A percentile compares a stretch with the other conserved stretches of the same genome.
Evolutionary conservation across 352 stramenopile species (phyloP).

Genomic region (Phytophthora aleatoria): DNA sequence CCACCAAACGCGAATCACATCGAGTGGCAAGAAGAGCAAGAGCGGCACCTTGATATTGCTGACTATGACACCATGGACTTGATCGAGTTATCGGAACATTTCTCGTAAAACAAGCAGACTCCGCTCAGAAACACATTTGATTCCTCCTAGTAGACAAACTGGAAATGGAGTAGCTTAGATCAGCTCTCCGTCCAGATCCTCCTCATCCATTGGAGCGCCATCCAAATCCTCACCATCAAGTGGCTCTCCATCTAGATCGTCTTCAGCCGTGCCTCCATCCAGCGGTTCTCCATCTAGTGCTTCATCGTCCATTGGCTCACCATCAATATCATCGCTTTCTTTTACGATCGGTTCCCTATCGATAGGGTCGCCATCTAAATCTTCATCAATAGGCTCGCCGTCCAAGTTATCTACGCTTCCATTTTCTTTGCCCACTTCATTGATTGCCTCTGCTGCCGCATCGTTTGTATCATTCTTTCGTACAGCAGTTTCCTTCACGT

Average conservation of each 20-base stretch:
- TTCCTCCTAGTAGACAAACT: not conserved
- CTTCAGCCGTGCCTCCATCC: constrained; percentile 34
- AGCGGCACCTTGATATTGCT: constrained; percentile 25
- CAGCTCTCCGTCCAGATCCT: constrained; percentile 48
- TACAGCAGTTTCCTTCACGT: not conserved
- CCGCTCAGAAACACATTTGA: not conserved
- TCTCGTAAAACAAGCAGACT: not conserved
- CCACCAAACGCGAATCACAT: constrained; percentile 6
- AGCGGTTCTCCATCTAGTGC: constrained; percentile 52
- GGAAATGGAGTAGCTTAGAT: constrained; percentile 17
- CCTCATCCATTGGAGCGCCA: constrained; percentile 48
- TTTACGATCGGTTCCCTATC: constrained; percentile 22
- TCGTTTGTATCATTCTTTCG: not conserved
- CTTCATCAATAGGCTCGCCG: constrained; percentile 40
- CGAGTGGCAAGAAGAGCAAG: constrained; percentile 26
- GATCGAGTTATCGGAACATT: constrained; percentile 36
- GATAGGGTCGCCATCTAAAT: constrained; percentile 51
- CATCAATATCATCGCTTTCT: constrained; percentile 34
- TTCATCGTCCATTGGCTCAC: constrained; percentile 45
- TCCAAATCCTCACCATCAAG: constrained; percentile 48
- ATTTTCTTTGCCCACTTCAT: constrained; percentile 6
- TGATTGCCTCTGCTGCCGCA: not conserved
- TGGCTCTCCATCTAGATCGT: constrained; percentile 45
- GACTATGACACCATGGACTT: constrained; percentile 34
- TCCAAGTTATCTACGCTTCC: constrained; percentile 30